These are phyloP conservation scores for Phytophthora constricta DNA, from an alignment of 352 stramenopile species.

Conservation along the genomic window DNA sequence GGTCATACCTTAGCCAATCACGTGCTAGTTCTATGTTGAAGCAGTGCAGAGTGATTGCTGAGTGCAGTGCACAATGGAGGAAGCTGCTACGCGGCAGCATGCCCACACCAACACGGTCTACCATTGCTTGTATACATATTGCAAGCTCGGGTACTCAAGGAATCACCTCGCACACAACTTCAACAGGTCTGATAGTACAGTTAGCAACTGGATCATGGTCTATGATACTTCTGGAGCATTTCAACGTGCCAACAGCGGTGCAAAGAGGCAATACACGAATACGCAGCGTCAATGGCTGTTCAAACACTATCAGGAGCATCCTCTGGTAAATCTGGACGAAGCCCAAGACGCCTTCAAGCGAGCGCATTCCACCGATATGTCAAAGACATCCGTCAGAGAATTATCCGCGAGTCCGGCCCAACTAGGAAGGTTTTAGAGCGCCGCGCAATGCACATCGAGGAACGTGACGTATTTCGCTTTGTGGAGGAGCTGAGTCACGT, in stretches of 20 bases:
- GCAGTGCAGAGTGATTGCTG: neutral
- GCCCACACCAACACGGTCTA: too few species aligned
- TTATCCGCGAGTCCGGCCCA: constrained; percentile 23
- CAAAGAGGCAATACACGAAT: constrained; percentile 15
- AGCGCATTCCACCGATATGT: constrained; percentile 3
- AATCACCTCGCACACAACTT: constrained; percentile 25
- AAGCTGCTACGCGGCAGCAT: too few species aligned
- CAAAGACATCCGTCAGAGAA: constrained; percentile 20
- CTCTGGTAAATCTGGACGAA: constrained; percentile 31
- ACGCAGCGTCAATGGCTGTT: too few species aligned
- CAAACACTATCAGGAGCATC: constrained; percentile 15
- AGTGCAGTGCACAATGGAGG: constrained; percentile 31
- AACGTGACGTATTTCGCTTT: constrained; percentile 32
- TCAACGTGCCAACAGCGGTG: constrained; percentile 16
- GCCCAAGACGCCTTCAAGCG: constrained; percentile 20
- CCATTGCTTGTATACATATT: too few species aligned
- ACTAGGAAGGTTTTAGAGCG: constrained; percentile 40
- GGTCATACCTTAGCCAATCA: neutral
- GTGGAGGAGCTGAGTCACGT: constrained; percentile 28
- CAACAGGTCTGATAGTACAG: constrained; percentile 29
- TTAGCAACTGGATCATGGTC: constrained; percentile 27
- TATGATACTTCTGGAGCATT: constrained; percentile 25
- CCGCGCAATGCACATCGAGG: constrained; percentile 35
- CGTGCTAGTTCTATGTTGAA: too few species aligned
- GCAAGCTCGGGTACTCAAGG: constrained; percentile 23